Percentiles rank a stretch among this genome's conserved stretches.
These are phyloP conservation scores for Neurospora tetraspora DNA, from an alignment of 495 filamentous ascomycete genomes.

Conservation along the genomic window DNA sequence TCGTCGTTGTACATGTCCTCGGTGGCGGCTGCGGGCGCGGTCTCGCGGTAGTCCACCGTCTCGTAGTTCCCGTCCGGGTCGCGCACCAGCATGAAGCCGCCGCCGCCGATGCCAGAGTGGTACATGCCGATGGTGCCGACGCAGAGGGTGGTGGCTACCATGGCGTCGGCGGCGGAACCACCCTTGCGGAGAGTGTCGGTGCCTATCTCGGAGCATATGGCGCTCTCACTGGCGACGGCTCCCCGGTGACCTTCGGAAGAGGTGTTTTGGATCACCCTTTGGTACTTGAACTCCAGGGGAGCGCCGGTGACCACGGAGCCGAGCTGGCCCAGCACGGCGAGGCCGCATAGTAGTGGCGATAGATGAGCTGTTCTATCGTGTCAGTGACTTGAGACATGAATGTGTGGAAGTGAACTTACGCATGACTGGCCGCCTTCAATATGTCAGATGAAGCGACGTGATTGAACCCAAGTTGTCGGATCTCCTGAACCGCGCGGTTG, in stretches of 20 bases:
- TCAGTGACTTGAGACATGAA: background rate
- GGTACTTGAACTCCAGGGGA: background rate
- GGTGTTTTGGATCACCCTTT: background rate
- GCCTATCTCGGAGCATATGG: slow-evolving; percentile 67
- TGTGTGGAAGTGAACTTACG: background rate
- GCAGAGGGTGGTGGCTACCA: slow-evolving; percentile 63
- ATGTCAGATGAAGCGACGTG: background rate
- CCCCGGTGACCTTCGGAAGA: slow-evolving; percentile 33
- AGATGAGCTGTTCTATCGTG: background rate
- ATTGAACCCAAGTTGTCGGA: background rate
- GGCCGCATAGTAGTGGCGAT: slow-evolving; percentile 5
- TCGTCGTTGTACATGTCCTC: slow-evolving; percentile 65
- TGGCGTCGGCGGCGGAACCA: slow-evolving; percentile 68
- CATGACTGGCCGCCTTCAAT: background rate
- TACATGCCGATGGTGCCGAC: slow-evolving; percentile 80
- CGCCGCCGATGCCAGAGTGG: slow-evolving; percentile 78
- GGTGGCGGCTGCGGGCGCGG: slow-evolving; percentile 65
- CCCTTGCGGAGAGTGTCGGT: slow-evolving; percentile 57
- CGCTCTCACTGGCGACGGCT: slow-evolving; percentile 71
- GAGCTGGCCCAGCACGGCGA: slow-evolving; percentile 3
- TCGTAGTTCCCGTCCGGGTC: slow-evolving; percentile 55
- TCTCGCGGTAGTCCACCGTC: slow-evolving; percentile 78
- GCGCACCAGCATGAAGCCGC: slow-evolving; percentile 77
- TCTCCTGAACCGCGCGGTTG: background rate
- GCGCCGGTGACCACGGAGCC: background rate